Base-by-base conservation (phyloP, 768 basidiomycete species). In the Pleurotus platypus region DNA sequence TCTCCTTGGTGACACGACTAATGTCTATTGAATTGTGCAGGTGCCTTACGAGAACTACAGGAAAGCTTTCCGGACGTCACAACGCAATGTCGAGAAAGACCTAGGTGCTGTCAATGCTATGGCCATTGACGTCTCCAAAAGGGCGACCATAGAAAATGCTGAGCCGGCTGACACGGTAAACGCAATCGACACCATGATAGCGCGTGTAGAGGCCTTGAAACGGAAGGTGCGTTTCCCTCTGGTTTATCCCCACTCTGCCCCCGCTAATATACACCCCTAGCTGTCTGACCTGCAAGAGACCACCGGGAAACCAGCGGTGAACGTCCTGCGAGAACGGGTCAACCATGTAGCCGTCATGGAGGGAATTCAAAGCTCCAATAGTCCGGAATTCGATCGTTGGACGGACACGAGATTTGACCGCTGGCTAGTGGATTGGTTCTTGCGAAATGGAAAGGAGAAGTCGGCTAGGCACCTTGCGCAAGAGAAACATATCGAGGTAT, bases 401-500 rank as follows among this genome's bases (percentile, higher is more conserved):
- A 84, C 88, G 6, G 86, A 91, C 64, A 85, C 78, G 45, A 77
- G 93, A 49, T 74, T 98, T 11, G 89, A 94, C 66, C 76, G 94
- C 60, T 96, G 93, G 87, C 77, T 98, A 35, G 89, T 96, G 2
- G 97, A 99, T 67, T 96, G 96, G 89, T 82, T 88, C 37, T 75
- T 98, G 46, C 78, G 95, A 55, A 83, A 78, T 38, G 93, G 90
- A 30, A 87, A 87, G 64, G 83, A 87, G 61, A 78, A 82, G 63
- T 87, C 92, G 1, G 95, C 97, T 2, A 77, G 78, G 63, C 78
- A 78, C 61, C 81, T 98, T 46, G 90, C 94, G 18, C 78, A 81
- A 61, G 85, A 91, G 60, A 86, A 83, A 68, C 78, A 78, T 16
- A 89, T 98, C 58, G 89, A 94, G 76, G 92, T 90, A 68, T 62